Conservation (phyloP, 768 basidiomycete genomes). For the Rhodotorula babjevae region DNA sequence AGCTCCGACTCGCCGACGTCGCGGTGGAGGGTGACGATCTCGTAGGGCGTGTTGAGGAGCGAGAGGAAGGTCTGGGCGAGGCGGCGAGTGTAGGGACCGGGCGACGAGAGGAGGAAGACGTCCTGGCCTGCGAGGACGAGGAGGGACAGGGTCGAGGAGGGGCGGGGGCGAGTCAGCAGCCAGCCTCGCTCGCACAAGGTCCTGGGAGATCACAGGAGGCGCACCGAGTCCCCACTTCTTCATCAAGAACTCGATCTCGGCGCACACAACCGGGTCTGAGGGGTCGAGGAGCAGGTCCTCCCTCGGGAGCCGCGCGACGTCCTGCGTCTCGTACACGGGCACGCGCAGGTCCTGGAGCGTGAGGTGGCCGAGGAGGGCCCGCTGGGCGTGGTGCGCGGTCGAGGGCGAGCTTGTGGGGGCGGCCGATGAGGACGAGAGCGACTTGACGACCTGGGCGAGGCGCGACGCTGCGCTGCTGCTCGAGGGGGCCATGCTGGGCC, state of each 20-base stretch:
- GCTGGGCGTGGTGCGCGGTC: neutral
- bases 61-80: constrained; percentile 31
- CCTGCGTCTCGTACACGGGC: constrained; percentile 17
- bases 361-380: constrained; percentile 20
- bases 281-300: constrained; percentile 6
- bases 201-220: neutral
- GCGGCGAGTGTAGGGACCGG: constrained; percentile 23
- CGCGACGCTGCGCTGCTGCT: too few relatives aligned
- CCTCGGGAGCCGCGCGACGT: constrained; percentile 1
- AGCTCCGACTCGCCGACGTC: constrained; percentile 31
- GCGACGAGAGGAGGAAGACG: constrained; percentile 20
- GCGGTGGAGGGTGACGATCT: constrained; percentile 29
- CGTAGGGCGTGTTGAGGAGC: constrained; percentile 25
- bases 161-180: too few relatives aligned
- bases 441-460: neutral
- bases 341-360: constrained; percentile 1
- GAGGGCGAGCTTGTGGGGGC: neutral
- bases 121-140: constrained; percentile 18
- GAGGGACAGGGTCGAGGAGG: too few relatives aligned
- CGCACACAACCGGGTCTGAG: neutral
- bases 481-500: neutral
- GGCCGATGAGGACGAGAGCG: neutral
- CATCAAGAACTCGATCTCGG: constrained; percentile 18
- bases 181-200: too few relatives aligned
- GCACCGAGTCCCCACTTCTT: constrained; percentile 19